Conservation (phyloP, 2,329 filamentous ascomycete genomes). For the Arthrobotrys sphaeroides region DNA sequence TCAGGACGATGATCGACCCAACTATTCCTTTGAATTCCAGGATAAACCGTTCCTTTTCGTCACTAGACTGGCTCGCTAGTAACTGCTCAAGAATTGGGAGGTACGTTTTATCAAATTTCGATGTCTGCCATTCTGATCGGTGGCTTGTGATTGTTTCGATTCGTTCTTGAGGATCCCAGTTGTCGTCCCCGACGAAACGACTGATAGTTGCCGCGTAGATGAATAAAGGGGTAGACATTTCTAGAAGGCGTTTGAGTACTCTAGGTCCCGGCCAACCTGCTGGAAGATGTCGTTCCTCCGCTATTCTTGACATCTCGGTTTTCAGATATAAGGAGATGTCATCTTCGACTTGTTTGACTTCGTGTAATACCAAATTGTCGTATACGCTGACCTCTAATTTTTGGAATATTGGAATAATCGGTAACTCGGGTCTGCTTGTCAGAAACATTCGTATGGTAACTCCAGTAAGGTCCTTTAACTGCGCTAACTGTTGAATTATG, state of each 20-base stretch:
- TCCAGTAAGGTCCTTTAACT: slow-evolving; percentile 31
- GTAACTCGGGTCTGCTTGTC: slow-evolving; percentile 56
- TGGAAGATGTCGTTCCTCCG: slow-evolving; percentile 19
- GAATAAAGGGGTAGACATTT: slow-evolving; percentile 56
- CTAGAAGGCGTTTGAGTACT: neutral
- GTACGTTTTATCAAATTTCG: slow-evolving; percentile 1
- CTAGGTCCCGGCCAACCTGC: slow-evolving; percentile 49
- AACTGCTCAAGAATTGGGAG: slow-evolving; percentile 7
- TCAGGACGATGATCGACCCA: neutral
- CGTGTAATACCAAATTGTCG: slow-evolving; percentile 25
- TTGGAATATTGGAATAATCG: slow-evolving; percentile 54
- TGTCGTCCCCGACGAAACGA: slow-evolving; percentile 55
- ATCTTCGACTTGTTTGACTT: slow-evolving; percentile 51
- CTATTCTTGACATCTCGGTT: slow-evolving; percentile 46
- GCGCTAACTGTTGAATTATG: slow-evolving; percentile 53
- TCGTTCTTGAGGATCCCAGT: slow-evolving; percentile 17
- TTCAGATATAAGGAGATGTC: slow-evolving; percentile 57
- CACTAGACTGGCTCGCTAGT: neutral
- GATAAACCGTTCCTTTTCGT: neutral
- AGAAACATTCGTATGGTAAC: slow-evolving; percentile 50
- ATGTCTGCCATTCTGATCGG: neutral
- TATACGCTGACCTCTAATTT: slow-evolving; percentile 33
- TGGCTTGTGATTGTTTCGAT: neutral
- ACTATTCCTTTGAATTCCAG: slow-evolving; percentile 16
- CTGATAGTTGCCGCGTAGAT: slow-evolving; percentile 58